These are phyloP conservation scores for Micromonas commoda DNA, from an alignment of 139 green algal genomes.

Conservation along the genomic window DNA sequence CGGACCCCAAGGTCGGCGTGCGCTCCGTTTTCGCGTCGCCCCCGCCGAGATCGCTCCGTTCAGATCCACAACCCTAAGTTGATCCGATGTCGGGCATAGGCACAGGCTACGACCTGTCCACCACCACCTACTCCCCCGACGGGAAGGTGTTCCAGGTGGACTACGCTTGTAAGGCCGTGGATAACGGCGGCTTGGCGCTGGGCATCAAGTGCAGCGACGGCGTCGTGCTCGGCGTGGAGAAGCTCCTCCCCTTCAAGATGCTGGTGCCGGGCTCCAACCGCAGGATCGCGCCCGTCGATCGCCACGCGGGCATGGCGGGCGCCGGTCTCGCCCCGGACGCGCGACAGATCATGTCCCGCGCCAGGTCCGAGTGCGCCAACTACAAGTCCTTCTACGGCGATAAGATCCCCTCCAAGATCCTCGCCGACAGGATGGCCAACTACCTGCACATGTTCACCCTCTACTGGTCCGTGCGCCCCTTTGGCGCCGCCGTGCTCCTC, in stretches of 20 bases:
- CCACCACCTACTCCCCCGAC: constrained; percentile 94
- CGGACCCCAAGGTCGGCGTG: too few species aligned
- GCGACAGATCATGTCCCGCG: constrained; percentile 75
- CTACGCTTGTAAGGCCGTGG: constrained; percentile 97
- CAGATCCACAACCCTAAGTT: not conserved
- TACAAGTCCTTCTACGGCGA: constrained; percentile 90
- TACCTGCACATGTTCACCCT: constrained; percentile 97
- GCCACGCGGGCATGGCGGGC: constrained; percentile 76
- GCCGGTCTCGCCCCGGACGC: constrained; percentile 47
- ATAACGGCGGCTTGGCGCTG: constrained; percentile 79
- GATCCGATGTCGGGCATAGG: constrained; percentile 18
- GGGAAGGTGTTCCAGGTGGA: constrained; percentile 96
- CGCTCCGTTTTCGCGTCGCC: too few species aligned
- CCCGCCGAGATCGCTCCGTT: not conserved
- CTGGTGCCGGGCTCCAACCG: constrained; percentile 82
- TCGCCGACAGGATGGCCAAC: constrained; percentile 80
- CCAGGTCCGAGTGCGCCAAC: constrained; percentile 59
- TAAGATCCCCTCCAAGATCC: constrained; percentile 78
- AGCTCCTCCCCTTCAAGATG: constrained; percentile 92
- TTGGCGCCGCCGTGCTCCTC: constrained; percentile 69
- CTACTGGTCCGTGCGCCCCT: constrained; percentile 88
- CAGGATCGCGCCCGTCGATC: constrained; percentile 74
- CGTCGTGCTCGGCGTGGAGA: constrained; percentile 85
- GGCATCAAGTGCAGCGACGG: constrained; percentile 92
- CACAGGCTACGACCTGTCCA: constrained; percentile 84